Percentiles rank a stretch among this genome's conserved stretches.
Conservation (phyloP, 2,329 filamentous ascomycete species). For the Myriosclerotinia curreyana region DNA sequence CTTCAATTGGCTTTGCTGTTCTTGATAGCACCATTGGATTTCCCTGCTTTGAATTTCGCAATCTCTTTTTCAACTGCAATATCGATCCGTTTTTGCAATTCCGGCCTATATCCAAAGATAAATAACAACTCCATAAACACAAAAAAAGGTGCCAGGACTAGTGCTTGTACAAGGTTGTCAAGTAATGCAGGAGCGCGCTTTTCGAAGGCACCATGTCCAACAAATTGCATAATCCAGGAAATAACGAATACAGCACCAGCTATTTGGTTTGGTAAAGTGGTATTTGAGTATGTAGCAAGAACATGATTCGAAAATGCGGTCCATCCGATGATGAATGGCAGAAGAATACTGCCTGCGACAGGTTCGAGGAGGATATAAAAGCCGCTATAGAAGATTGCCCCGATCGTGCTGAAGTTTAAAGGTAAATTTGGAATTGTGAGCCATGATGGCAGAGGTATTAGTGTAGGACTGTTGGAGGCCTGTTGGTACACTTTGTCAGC, state of each 20-base stretch:
- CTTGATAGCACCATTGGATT: constrained; percentile 45
- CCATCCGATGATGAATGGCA: constrained; percentile 70
- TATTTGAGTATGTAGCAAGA: constrained; percentile 45
- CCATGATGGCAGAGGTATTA: constrained; percentile 63
- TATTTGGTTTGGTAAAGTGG: constrained; percentile 49
- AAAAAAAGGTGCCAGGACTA: constrained; percentile 92
- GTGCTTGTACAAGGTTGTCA: constrained; percentile 86
- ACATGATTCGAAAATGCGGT: constrained; percentile 75
- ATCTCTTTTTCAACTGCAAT: constrained; percentile 73
- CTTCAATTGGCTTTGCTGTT: constrained; percentile 50
- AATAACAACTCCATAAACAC: constrained; percentile 97
- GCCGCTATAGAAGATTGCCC: constrained; percentile 64
- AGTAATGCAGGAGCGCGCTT: constrained; percentile 82
- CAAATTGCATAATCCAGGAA: constrained; percentile 84
- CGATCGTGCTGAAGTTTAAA: constrained; percentile 64
- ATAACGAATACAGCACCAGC: constrained; percentile 68
- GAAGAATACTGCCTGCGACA: constrained; percentile 77
- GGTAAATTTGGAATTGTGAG: constrained; percentile 65
- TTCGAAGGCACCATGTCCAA: constrained; percentile 89
- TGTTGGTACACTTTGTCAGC: constrained; percentile 39
- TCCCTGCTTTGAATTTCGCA: constrained; percentile 64
- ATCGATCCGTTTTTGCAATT: constrained; percentile 78
- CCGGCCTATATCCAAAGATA: constrained; percentile 81
- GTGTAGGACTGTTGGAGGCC: constrained; percentile 60
- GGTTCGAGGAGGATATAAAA: constrained; percentile 93